A percentile compares a stretch with the other conserved stretches of the same genome.
Evolutionary conservation across 345 rosid species (phyloP).

Genomic region (Excoecaria agallocha): DNA sequence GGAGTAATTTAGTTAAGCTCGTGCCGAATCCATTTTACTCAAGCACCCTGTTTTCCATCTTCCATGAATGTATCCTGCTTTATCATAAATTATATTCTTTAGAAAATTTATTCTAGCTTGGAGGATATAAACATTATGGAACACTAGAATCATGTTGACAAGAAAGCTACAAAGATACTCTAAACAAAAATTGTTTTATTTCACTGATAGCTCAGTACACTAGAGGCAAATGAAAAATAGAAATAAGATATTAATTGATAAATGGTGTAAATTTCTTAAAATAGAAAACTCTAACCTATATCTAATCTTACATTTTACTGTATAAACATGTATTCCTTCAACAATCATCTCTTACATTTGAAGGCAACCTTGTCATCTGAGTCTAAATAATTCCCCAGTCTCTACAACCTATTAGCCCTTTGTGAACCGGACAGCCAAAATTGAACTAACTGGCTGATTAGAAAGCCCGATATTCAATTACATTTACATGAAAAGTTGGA

Average conservation of each 20-base stretch:
- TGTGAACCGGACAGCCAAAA: conserved; percentile 22
- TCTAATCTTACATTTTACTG: conserved; percentile 22
- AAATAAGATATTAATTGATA: conserved; percentile 17
- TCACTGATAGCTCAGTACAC: conserved; percentile 17
- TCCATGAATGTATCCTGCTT: too few relatives aligned
- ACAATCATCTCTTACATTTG: conserved; percentile 10
- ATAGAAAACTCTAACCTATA: conserved; percentile 17
- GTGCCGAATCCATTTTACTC: too few relatives aligned
- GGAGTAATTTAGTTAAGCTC: too few relatives aligned
- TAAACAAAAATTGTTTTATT: conserved; percentile 16
- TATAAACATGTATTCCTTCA: conserved; percentile 25
- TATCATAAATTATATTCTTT: too few relatives aligned
- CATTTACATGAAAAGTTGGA: neutral
- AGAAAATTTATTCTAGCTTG: too few relatives aligned
- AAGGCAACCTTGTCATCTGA: conserved; percentile 19
- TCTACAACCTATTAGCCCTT: conserved; percentile 22
- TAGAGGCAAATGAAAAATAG: neutral
- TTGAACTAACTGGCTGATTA: conserved; percentile 26
- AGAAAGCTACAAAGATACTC: neutral
- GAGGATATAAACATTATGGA: too few relatives aligned
- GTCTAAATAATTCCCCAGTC: conserved; percentile 19
- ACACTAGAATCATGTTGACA: too few relatives aligned
- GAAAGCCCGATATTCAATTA: conserved; percentile 4
- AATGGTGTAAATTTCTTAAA: conserved; percentile 23
- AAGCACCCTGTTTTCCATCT: too few relatives aligned